Evolutionary conservation across 116 monocot species (phyloP).

Genomic region (Zostera marina): DNA sequence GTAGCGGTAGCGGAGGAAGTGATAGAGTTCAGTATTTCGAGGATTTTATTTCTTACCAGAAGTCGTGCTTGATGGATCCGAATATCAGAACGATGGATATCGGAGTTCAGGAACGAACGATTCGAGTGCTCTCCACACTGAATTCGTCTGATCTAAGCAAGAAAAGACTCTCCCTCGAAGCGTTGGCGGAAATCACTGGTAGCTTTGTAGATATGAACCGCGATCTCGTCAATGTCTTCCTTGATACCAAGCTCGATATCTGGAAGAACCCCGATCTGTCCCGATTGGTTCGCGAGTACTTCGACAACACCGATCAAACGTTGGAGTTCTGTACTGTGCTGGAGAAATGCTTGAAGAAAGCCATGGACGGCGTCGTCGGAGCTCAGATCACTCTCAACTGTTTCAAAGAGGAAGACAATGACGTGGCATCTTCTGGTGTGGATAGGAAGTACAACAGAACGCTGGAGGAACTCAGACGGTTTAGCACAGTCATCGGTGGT

Average conservation of each 20-base stretch:
- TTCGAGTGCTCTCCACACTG: constrained; percentile 46
- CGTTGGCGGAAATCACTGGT: constrained; percentile 52
- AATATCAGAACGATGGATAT: constrained; percentile 46
- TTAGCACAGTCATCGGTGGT: constrained; percentile 9
- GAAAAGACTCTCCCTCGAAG: constrained; percentile 48
- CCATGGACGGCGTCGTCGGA: constrained; percentile 40
- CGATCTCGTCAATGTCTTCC: constrained; percentile 59
- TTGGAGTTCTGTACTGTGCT: constrained; percentile 60
- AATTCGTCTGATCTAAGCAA: constrained; percentile 29
- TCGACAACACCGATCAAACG: constrained; percentile 55
- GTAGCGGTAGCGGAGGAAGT: too few relatives aligned
- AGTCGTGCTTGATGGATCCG: constrained; percentile 43
- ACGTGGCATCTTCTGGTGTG: neutral
- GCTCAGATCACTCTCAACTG: constrained; percentile 35
- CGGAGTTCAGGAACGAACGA: constrained; percentile 45
- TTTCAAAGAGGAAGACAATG: constrained; percentile 11
- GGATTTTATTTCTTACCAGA: constrained; percentile 51
- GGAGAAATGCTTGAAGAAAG: constrained; percentile 46
- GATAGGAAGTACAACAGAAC: constrained; percentile 19
- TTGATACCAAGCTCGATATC: constrained; percentile 60
- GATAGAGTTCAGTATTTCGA: constrained; percentile 4
- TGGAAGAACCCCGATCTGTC: constrained; percentile 61
- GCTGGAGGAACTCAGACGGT: constrained; percentile 39
- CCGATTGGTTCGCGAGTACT: constrained; percentile 59
- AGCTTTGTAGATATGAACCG: constrained; percentile 73